phyloP scores from a whole-genome alignment of 345 rosid species.

The Rhodamnia rubescens region DNA sequence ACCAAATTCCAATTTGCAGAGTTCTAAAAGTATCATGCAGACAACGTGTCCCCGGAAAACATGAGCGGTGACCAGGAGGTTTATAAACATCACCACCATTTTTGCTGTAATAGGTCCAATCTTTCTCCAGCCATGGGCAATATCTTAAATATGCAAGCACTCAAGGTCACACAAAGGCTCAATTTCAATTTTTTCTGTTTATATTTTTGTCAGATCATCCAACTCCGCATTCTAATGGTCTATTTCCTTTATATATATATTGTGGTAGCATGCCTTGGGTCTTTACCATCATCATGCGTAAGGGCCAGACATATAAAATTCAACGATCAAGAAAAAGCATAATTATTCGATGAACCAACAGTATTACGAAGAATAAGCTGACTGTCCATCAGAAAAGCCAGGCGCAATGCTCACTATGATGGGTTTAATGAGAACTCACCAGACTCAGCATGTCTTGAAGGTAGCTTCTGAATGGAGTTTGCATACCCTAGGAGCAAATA shows the following conservation, averaged over 20 bases:
- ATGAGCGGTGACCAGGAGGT: neutral
- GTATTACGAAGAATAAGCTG: neutral
- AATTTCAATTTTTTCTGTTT: neutral
- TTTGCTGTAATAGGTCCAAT: neutral
- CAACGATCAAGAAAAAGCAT: neutral
- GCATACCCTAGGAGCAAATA: conserved; percentile 37
- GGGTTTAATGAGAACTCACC: conserved; percentile 35
- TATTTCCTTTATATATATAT: neutral
- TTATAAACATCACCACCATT: neutral
- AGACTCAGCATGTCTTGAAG: conserved; percentile 83
- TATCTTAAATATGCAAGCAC: neutral
- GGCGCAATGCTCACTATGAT: neutral
- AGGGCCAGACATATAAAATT: neutral
- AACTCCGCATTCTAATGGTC: neutral
- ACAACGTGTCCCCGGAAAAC: neutral
- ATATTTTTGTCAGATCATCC: neutral
- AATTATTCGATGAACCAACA: neutral
- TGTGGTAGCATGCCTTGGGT: neutral
- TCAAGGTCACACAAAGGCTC: neutral
- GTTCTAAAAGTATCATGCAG: neutral
- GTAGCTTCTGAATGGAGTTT: conserved; percentile 87
- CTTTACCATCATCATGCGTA: neutral
- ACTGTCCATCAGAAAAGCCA: neutral
- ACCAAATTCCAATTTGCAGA: neutral
- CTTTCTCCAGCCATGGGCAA: neutral